Evolutionary conservation across 2,329 filamentous ascomycete species (phyloP).

Genomic region (Hypoxylon sp.): DNA sequence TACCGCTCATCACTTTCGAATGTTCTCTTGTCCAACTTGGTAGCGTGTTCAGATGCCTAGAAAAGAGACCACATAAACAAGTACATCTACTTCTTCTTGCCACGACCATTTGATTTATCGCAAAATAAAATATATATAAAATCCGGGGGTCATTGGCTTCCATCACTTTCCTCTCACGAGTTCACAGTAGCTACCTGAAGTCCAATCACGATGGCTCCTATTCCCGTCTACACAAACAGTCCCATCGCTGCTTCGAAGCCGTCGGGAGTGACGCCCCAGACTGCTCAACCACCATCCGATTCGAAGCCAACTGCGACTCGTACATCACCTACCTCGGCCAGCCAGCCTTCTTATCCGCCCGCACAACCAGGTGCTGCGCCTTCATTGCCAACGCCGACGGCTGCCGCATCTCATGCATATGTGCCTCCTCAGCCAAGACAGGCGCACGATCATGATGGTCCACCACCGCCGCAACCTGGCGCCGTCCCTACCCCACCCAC

Average conservation of each 20-base stretch:
- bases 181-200: background rate
- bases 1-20: conserved; percentile 1
- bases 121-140: no score
- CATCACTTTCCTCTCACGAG: background rate
- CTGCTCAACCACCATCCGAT: conserved; percentile 41
- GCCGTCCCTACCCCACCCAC: conserved; percentile 62
- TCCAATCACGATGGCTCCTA: conserved; percentile 66
- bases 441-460: conserved; percentile 53
- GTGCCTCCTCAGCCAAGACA: conserved; percentile 57
- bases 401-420: conserved; percentile 54
- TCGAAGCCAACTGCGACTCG: conserved; percentile 52
- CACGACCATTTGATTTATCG: background rate
- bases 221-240: conserved; percentile 69
- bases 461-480: conserved; percentile 69
- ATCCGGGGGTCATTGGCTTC: no score
- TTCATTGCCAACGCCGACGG: conserved; percentile 60
- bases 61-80: conserved; percentile 14
- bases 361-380: conserved; percentile 63
- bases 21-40: background rate
- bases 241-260: conserved; percentile 69
- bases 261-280: conserved; percentile 52
- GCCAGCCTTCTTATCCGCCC: conserved; percentile 53
- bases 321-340: conserved; percentile 43
- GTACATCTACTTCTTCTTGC: conserved; percentile 1
- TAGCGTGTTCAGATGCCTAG: conserved; percentile 28